These are phyloP conservation scores for Myriangium duriaei DNA, from an alignment of 2,329 filamentous ascomycete species.

Conservation along the genomic window DNA sequence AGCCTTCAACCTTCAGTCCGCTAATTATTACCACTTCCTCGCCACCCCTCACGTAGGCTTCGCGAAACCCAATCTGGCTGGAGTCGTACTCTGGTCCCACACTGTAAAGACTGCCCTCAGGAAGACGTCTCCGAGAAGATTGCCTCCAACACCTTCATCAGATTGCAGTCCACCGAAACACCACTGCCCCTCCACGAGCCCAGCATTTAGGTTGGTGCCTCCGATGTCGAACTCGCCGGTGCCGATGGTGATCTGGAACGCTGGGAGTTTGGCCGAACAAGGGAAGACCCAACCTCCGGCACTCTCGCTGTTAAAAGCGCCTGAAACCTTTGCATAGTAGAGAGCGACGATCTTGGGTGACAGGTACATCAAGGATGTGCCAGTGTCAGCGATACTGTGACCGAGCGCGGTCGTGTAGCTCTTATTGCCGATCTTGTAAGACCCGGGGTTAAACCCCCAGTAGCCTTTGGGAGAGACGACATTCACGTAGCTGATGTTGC, in stretches of 20 bases:
- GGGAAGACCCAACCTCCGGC: slow-evolving; percentile 46
- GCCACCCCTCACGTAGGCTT: neutral
- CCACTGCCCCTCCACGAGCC: slow-evolving; percentile 25
- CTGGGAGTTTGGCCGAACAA: slow-evolving; percentile 37
- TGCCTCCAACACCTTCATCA: slow-evolving; percentile 42
- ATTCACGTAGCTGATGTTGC: slow-evolving; percentile 42
- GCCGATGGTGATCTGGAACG: slow-evolving; percentile 40
- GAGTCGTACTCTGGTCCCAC: neutral
- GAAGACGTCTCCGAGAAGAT: slow-evolving; percentile 55
- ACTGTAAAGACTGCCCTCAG: neutral
- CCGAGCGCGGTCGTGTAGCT: slow-evolving; percentile 27
- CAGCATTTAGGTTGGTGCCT: slow-evolving; percentile 43
- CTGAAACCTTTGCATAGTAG: slow-evolving; percentile 44
- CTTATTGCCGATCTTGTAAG: slow-evolving; percentile 40
- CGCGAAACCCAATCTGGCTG: neutral
- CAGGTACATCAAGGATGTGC: slow-evolving; percentile 53
- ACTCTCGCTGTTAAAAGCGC: slow-evolving; percentile 34
- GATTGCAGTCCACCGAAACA: slow-evolving; percentile 71
- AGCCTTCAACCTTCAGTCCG: too few relatives aligned
- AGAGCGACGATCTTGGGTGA: slow-evolving; percentile 39
- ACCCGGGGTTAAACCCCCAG: slow-evolving; percentile 48
- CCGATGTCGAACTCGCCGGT: slow-evolving; percentile 39
- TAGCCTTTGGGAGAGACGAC: slow-evolving; percentile 48
- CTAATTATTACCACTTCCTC: neutral
- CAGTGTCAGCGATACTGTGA: slow-evolving; percentile 55